These are phyloP conservation scores for Dendrostoma leiphaemia DNA, from an alignment of 2,329 filamentous ascomycete species.

Conservation along the genomic window DNA sequence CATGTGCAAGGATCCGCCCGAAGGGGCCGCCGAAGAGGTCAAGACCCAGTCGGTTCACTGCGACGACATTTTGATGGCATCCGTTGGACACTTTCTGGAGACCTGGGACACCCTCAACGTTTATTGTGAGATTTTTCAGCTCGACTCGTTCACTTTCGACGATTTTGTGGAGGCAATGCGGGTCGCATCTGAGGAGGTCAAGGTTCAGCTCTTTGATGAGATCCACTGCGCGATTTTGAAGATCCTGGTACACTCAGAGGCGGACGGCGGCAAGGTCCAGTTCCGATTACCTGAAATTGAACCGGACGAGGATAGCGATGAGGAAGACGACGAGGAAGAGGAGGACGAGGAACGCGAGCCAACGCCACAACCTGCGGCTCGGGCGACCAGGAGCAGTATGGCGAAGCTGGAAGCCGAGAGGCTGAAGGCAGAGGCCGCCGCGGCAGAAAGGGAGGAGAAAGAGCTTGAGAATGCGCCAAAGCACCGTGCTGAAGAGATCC, in stretches of 20 bases:
- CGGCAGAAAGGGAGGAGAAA: slow-evolving; percentile 48
- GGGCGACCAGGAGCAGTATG: slow-evolving; percentile 82
- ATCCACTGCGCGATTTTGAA: slow-evolving; percentile 91
- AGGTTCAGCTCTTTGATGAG: slow-evolving; percentile 85
- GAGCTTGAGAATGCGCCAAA: slow-evolving; percentile 46
- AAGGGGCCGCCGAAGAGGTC: slow-evolving; percentile 46
- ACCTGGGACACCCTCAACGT: slow-evolving; percentile 97
- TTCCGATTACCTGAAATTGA: slow-evolving; percentile 75
- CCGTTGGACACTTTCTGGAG: slow-evolving; percentile 81
- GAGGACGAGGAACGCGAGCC: slow-evolving; percentile 63
- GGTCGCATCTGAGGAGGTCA: slow-evolving; percentile 68
- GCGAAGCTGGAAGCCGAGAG: slow-evolving; percentile 76
- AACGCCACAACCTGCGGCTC: slow-evolving; percentile 62
- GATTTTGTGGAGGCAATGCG: slow-evolving; percentile 89
- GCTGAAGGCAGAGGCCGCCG: slow-evolving; percentile 58
- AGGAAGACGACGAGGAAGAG: slow-evolving; percentile 58
- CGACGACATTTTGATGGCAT: slow-evolving; percentile 73
- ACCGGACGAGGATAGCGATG: slow-evolving; percentile 67
- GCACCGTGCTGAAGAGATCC: slow-evolving; percentile 74
- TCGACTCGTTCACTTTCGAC: slow-evolving; percentile 97
- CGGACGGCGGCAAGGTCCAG: slow-evolving; percentile 74
- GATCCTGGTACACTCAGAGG: slow-evolving; percentile 73
- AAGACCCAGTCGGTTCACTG: slow-evolving; percentile 45
- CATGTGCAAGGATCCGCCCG: slow-evolving; percentile 64
- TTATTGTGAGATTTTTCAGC: slow-evolving; percentile 90